Base-by-base conservation (phyloP, 2,329 filamentous ascomycete genomes). In the Dothistroma septosporum region DNA sequence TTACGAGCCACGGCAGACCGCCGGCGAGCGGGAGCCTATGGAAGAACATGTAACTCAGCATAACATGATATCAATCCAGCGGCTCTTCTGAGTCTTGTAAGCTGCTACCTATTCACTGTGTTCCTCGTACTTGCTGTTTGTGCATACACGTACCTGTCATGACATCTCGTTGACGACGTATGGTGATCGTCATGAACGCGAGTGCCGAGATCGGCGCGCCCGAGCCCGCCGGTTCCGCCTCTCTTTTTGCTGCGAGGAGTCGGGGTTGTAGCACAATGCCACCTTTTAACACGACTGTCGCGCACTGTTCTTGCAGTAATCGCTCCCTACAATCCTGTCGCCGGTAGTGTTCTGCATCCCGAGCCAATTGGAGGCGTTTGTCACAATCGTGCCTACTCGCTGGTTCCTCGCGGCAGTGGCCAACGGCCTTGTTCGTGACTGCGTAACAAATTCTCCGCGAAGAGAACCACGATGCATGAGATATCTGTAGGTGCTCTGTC, bases 401-500 rank as follows among this genome's bases (percentile, higher is more conserved):
- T 4, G 14, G 3, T 44, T 44, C 16, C 41, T 37, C 41, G 8
- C 41, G 41, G 41, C 41, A 44, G 41, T 44, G 41, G n/a, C 41
- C 41, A 16, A n/a, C 16, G 33, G 33, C 8, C 41, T 44, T 19
- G 41, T 44, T n/a, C 41, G 9, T 8, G 41, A 19, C 14, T 19
- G 1, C n/a, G 41, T 7, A 19, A 12, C 24, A 53, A 19, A 16
- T n/a, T 28, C n/a, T 32, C 6, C 48, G 22, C 14, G 24, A 28
- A 28, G 24, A 28, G 2, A 28, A 60, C 24, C n/a, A 56, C 50
- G 31, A 53, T 53, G 50, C 50, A 53, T 53, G 50, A 28, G 37
- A 44, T 33, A 44, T 31, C 55, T 57, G 61, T 66, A 64, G 63
- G 61, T 63, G 46, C 12, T 33, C 24, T 48, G 52, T 49, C 55